These are phyloP conservation scores for Metarhizium brunneum DNA, from an alignment of 2,329 filamentous ascomycete species.

Conservation along the genomic window DNA sequence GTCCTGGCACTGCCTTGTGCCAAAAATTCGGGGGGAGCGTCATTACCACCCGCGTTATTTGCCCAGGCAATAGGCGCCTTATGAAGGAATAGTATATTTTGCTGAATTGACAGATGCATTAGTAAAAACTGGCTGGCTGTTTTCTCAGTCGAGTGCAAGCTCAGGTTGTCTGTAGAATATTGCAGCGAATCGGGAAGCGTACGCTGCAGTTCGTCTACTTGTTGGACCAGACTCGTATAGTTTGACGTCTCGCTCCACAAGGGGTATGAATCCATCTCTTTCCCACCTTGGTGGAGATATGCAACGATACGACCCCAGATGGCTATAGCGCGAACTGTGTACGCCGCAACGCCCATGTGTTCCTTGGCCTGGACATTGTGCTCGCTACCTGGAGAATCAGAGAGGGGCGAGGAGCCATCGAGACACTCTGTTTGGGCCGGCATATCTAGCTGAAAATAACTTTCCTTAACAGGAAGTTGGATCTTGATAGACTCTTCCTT, in stretches of 20 bases:
- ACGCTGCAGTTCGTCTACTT: slow-evolving; percentile 60
- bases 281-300: slow-evolving; percentile 85
- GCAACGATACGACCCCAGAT: slow-evolving; percentile 85
- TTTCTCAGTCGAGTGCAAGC: slow-evolving; percentile 73
- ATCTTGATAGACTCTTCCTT: slow-evolving; percentile 83
- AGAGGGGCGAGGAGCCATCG: slow-evolving; percentile 58
- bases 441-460: slow-evolving; percentile 84
- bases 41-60: slow-evolving; percentile 52
- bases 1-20: slow-evolving; percentile 66
- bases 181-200: slow-evolving; percentile 61
- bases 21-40: slow-evolving; percentile 70
- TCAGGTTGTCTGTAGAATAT: slow-evolving; percentile 74
- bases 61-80: slow-evolving; percentile 72
- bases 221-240: slow-evolving; percentile 60
- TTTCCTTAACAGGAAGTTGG: slow-evolving; percentile 83
- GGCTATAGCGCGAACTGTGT: slow-evolving; percentile 75
- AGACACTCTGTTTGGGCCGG: slow-evolving; percentile 79
- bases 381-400: slow-evolving; percentile 52
- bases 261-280: slow-evolving; percentile 63
- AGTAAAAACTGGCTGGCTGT: slow-evolving; percentile 89
- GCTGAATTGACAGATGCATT: slow-evolving; percentile 80
- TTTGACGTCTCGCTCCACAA: slow-evolving; percentile 79
- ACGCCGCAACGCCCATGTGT: slow-evolving; percentile 92
- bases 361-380: slow-evolving; percentile 58
- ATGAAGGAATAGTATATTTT: slow-evolving; percentile 84